Evolutionary conservation across 2,329 filamentous ascomycete genomes (phyloP), one percentile per base, ranked within the genome.

Genomic region (Cadophora luteo-olivacea): DNA sequence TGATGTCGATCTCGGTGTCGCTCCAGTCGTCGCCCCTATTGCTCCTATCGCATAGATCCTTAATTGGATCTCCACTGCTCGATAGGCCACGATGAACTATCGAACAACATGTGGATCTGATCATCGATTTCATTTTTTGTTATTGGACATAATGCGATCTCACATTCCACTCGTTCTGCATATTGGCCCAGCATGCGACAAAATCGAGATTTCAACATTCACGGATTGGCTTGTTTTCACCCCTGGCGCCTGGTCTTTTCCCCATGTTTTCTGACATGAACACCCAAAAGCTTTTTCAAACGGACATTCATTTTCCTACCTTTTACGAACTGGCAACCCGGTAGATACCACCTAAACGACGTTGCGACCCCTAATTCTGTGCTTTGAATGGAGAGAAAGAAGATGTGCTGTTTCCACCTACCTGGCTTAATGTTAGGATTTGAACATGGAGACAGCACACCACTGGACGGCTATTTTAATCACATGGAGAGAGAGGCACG

Each of bases 21-120:
- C 80, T 70, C 76, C 79, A 69, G 77, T 79, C 16, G 78, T 78
- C 58, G 78, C 77, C 52, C 77, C 81, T 16, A 76, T 80, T 64
- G 77, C 83, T 33, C 80, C 84, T 52, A 82, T 86, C 72, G 84
- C 84, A 68, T 80, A 80, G 70, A 69, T 72, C 62, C 63, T 75
- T 74, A 25, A 22, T 60, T 58, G 68, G 72, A 70, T 64, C 69
- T 52, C 69, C 73, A 73, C 72, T 69, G 66, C 67, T 74, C 71
- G 73, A 73, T 77, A 76, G 77, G 70, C 68, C 72, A 70, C 75
- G 76, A 75, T 78, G 76, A 77, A 73, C 75, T 78, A 73, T 77
- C 72, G 72, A 73, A 68, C 67, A 66, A 38, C 67, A 67, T 62
- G 66, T 75, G 69, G 71, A 65, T 25, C 64, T 70, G 72, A 66